Base-by-base conservation (phyloP, 345 rosid species). In the Dipteronia sinensis region DNA sequence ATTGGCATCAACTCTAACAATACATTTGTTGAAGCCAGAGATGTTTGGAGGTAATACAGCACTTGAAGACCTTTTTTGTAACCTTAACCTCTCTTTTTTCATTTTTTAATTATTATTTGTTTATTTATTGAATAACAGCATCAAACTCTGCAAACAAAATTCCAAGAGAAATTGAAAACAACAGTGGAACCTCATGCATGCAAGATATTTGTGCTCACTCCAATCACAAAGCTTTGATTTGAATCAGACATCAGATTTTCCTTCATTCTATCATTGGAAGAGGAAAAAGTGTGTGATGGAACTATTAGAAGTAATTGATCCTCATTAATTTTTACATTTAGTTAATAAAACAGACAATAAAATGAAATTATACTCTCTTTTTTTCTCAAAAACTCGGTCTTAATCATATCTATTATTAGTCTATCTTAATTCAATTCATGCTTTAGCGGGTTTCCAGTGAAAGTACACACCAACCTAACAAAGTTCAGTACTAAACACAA, bases 91-190 rank as follows among this genome's bases (percentile, higher is more conserved):
- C 0, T 29, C 0, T 31, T n/a, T 31, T 19, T 56, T 2, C 1
- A 11, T 31, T 23, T 46, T 0, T 0, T 0, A 1, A 29, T 9
- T 23, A 23, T 25, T 55, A 6, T 17, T 51, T 20, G 31, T 69
- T 23, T 44, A 16, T 31, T 16, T 40, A 40, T 40, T 40, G 44
- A 71, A 71, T 40, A 51, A 27, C 65, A 34, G 66, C 75, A 7
- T 20, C n/a, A 0, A 40, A 73, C 76, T n/a, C 66, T 38, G 38
- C 55, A 46, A 47, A 62, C 40, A 61, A 42, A 42, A 61, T 62
- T 62, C 63, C 68, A 23, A 62, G 76, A 25, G 23, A 73, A 61
- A 44, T 73, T 73, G 61, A 46, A 69, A 20, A 8, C 19, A 19
- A 16, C 27, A 23, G 58, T 46, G 69, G 13, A 44, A 3, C 68